Base-by-base conservation (phyloP, 169 alveolate species). In the Plasmodium gaboni region DNA sequence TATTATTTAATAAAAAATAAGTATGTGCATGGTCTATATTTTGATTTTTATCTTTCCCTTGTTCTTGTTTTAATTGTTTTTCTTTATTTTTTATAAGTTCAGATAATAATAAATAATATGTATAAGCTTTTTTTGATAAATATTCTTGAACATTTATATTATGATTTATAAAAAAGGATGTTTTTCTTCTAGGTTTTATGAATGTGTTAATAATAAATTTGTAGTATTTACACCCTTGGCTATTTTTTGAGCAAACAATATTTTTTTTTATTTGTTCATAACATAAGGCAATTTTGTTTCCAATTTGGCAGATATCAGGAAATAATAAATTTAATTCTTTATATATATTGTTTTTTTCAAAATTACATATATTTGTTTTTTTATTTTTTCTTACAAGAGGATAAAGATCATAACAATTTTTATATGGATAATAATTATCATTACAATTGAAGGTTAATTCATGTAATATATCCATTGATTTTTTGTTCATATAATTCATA, bases 401-500 rank as follows among this genome's bases (percentile, higher is more conserved):
- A 12, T 71, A 71, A 15, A 71, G 46, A 59, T 71, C 83, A 71
- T 71, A 71, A 48, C 83, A 71, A 71, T 71, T 71, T 71, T 71
- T 71, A 71, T 71, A 71, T 15, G 83, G 83, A 46, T 71, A 71
- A 71, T 71, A 71, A 48, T 71, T 46, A 10, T 71, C 68, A 12
- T 48, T 59, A 71, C 83, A 71, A 71, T 17, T 50, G 22, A 71
- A 50, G 5, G 65, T 17, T 48, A 71, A 71, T 2, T 71, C 24
- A 15, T 71, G 65, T 7, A 71, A 59, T 65, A 71, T 48, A 48
- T 71, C 24, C 22, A 28, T 71, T 46, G 50, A 38, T 15, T 7
- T 19, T 50, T 19, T 71, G 6, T 71, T 71, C 65, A 71, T 32
- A 59, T 71, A 71, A 48, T 19, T 38, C 17, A 71, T 46, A 71